A percentile compares a stretch with the other conserved stretches of the same genome.
Conservation (phyloP, 108 stramenopile species). For the Skeletonema tropicum region DNA sequence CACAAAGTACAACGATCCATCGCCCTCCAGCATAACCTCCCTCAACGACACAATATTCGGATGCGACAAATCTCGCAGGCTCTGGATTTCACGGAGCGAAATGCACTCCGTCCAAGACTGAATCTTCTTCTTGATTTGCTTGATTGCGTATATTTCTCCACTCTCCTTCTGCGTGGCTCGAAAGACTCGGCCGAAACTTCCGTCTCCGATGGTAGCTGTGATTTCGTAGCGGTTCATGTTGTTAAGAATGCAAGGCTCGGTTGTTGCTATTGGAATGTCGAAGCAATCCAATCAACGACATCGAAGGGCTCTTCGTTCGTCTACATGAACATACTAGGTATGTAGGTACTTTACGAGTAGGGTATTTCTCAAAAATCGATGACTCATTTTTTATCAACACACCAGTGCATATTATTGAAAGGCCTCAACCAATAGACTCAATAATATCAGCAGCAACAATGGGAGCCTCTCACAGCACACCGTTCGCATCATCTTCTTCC, state of each 20-base stretch:
- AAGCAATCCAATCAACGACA: no score
- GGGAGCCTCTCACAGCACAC: conserved; percentile 39
- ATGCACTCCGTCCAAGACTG: conserved; percentile 88
- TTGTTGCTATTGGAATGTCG: no score
- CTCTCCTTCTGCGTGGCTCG: conserved; percentile 76
- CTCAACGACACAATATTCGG: conserved; percentile 80
- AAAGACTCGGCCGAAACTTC: conserved; percentile 93
- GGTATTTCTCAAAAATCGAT: not conserved
- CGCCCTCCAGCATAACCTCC: conserved; percentile 92
- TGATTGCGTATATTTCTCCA: conserved; percentile 80
- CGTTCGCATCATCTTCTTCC: not conserved
- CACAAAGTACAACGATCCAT: conserved; percentile 89
- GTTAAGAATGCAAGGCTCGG: no score
- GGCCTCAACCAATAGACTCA: no score
- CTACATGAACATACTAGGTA: no score
- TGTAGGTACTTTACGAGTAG: no score
- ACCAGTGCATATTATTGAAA: no score
- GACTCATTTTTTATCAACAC: no score
- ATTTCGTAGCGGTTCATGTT: conserved; percentile 92
- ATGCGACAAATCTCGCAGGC: conserved; percentile 62
- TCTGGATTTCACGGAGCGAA: conserved; percentile 88
- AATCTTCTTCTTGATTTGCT: conserved; percentile 67
- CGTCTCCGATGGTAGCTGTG: conserved; percentile 90
- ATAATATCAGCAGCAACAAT: conserved; percentile 1
- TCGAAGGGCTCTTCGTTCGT: no score